Evolutionary conservation across 2,329 filamentous ascomycete species (phyloP), one percentile per base, ranked within the genome.

Genomic region (Leptodontidium sp.): DNA sequence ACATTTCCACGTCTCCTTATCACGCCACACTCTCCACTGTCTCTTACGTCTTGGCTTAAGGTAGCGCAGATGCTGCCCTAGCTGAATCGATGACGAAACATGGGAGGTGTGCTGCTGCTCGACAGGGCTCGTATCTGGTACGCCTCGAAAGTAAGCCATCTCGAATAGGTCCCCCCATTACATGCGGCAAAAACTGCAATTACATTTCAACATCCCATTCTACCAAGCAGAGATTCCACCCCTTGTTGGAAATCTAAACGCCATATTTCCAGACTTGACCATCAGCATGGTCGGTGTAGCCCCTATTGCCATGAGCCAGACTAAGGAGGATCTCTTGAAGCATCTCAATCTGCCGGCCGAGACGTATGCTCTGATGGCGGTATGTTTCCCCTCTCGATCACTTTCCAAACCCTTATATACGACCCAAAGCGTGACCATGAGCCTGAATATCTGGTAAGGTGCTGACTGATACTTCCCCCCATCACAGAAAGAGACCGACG

Each of bases 401-500:
- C 55, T 9, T 11, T 12, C n/a, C 55, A 14, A 29, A 58, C 32
- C 35, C 55, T 40, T 2, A 24, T 12, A 11, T 4, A 7, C 52
- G 59, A 47, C 57, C 65, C 64, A 26, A 45, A 53, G 43, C 63
- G 29, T 40, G 38, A 61, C 7, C 12, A 4, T 53, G 21, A 58
- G 57, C 24, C 26, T 62, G 9, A 49, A 47, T 50, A 29, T 57
- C 43, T 38, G 17, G 35, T 68, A 71, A 71, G 47, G 63, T 75
- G 66, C 67, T 73, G 73, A 74, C 73, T 75, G 65, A 73, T 64
- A 49, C n/a, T 68, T 45, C 7, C 38, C 24, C 21, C 40, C 15
- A 66, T 17, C 55, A n/a, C 61, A 78, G 77, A 78, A 77, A 68
- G 77, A 78, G 66, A 72, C 76, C n/a, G 75, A 78, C 64, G 52